Conservation (phyloP, 2,329 filamentous ascomycete genomes). For the Exophiala phaeomuriformis region DNA sequence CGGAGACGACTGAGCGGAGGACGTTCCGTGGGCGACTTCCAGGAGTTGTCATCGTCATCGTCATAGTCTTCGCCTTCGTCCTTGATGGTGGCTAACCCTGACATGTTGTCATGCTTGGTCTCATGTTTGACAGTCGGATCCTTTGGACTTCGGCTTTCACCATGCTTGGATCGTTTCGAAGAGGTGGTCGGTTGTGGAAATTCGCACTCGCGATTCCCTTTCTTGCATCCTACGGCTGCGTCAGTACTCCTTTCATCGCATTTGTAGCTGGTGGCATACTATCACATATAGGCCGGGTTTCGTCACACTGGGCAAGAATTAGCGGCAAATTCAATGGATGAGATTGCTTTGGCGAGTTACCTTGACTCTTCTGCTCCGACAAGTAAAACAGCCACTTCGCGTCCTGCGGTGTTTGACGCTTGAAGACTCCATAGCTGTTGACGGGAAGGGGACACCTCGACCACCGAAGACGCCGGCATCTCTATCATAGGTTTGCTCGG, state of each 20-base stretch:
- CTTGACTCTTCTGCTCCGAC: slow-evolving; percentile 79
- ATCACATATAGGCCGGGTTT: slow-evolving; percentile 79
- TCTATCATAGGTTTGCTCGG: slow-evolving; percentile 30
- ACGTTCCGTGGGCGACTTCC: slow-evolving; percentile 1
- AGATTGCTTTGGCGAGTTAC: slow-evolving; percentile 31
- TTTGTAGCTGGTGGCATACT: slow-evolving; percentile 37
- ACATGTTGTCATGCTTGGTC: slow-evolving; percentile 18
- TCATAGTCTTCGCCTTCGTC: slow-evolving; percentile 26
- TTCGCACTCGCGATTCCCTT: slow-evolving; percentile 81
- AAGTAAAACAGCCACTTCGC: slow-evolving; percentile 89
- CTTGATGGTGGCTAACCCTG: slow-evolving; percentile 23
- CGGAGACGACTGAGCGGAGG: slow-evolving; percentile 11
- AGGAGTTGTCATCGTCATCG: slow-evolving; percentile 20
- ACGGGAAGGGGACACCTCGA: slow-evolving; percentile 13
- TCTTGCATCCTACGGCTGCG: slow-evolving; percentile 62
- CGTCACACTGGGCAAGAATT: slow-evolving; percentile 65
- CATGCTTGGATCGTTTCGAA: slow-evolving; percentile 37
- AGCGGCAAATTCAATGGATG: background rate
- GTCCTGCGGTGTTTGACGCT: slow-evolving; percentile 90
- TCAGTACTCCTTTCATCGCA: slow-evolving; percentile 8
- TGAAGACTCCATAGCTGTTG: slow-evolving; percentile 22
- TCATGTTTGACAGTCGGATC: slow-evolving; percentile 20
- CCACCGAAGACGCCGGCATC: slow-evolving; percentile 29
- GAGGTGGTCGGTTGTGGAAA: slow-evolving; percentile 66
- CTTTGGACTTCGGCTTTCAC: slow-evolving; percentile 14